Base-by-base conservation (phyloP, 2,329 filamentous ascomycete genomes). In the Colletotrichum euphorbiae region DNA sequence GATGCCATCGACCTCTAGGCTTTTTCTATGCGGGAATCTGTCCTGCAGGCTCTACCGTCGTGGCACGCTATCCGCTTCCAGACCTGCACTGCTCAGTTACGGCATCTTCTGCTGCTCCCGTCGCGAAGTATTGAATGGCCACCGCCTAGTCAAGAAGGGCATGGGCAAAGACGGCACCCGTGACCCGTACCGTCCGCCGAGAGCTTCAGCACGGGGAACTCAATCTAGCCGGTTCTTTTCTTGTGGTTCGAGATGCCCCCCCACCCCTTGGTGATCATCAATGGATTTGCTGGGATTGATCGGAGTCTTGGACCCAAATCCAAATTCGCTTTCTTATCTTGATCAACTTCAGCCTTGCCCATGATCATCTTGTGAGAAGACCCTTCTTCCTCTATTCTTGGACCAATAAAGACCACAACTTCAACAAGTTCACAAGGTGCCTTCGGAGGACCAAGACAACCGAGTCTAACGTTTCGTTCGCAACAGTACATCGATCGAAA, bases 71-170 rank as follows among this genome's bases (percentile, higher is more conserved):
- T 36, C 38, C 46, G 61, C 61, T 59, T 58, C 36, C 46, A 33
- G 60, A 13, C 40, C 36, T 43, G 63, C 33, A 28, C 8, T 21
- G 52, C 54, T 54, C 24, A 28, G 46, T 57, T 68, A 45, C 65
- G 65, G 65, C 54, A 68, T 46, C 24, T 68, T 64, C 52, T 7
- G 9, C 17, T 57, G 59, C 52, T 45, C 45, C 48, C 52, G 46
- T 59, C 40, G 66, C 61, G 57, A 48, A 68, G 65, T 54, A 66
- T 68, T 33, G 54, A 42, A 42, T 65, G 40, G 46, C 46, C 50
- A 43, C 61, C 21, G 46, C 46, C 48, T 42, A 28, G 28, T 6
- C 7, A 28, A 28, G 6, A 12, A 54, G 33, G 55, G 59, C 40
- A 48, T 55, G 31, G 43, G 43, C 17, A 28, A 62, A 15, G 38